Evolutionary conservation across 495 filamentous ascomycete species (phyloP), one percentile per base, ranked within the genome.

Genomic region (Talaromyces liani): DNA sequence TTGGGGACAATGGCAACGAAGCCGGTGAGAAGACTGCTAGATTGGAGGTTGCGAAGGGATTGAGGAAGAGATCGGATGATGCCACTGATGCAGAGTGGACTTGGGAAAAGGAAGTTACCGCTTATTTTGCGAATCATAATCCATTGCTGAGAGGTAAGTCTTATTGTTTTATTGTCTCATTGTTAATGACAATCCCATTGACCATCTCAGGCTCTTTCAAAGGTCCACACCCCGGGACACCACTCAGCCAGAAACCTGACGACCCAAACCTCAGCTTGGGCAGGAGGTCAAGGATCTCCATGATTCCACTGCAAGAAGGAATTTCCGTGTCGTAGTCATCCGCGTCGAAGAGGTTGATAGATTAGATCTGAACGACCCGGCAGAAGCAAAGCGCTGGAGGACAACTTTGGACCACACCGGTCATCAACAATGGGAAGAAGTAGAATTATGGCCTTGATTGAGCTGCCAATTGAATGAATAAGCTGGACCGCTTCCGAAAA

Each of bases 291-390:
- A 78, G 22, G 86, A 91, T 70, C 72, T 92, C 33, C 70, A 89
- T 47, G 88, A 93, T 68, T 68, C 72, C 3, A 72, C 88, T 58
- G 91, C 92, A 10, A 79, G 92, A 63, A 75, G 67, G 64, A 93
- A 98, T 69, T 97, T 97, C 72, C 78, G 94, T 18, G 89, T 97
- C 2, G 86, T 93, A 22, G 85, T 96, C 10, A 88, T 98, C 64
- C 81, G 82, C 61, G 93, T 93, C 1, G 82, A 89, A 31, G 85
- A 90, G 70, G 85, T 97, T 0, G 94, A 98, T 70, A 80, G 84
- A 66, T 66, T 88, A 24, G 91, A 97, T 70, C 68, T 97, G 61
- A 81, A 78, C 58, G 85, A 93, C 68, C 82, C 85, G 27, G 81
- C 81, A 53, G 83, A 81, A 69, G 78, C 82, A 10, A 73, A 83